Conservation (phyloP, 192 early-diverging fungal genomes). For the Coemansia asiatica region DNA sequence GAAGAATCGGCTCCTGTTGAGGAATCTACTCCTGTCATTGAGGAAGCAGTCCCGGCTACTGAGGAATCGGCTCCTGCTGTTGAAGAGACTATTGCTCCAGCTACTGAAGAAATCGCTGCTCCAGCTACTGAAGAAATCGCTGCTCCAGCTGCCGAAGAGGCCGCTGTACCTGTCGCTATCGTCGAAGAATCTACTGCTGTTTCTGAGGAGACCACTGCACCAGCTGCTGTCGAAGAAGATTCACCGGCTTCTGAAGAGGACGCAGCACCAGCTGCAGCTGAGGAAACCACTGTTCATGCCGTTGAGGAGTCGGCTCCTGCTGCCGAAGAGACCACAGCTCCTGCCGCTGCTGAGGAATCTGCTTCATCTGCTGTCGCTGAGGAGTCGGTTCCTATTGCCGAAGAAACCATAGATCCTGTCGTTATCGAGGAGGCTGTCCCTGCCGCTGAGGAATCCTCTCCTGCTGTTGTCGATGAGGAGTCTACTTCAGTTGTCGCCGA, state of each 20-base stretch:
- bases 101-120: no score
- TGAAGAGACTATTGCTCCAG: neutral
- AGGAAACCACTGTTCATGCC: neutral
- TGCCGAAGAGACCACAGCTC: neutral
- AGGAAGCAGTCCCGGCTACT: neutral
- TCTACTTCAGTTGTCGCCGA: neutral
- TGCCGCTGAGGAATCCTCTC: slow-evolving; percentile 7
- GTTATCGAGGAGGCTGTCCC: slow-evolving; percentile 12
- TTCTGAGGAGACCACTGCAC: neutral
- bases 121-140: neutral
- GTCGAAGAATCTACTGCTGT: neutral
- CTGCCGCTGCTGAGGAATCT: neutral
- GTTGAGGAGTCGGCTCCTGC: neutral
- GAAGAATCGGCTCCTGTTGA: neutral
- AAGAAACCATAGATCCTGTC: slow-evolving; percentile 1
- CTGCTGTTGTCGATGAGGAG: slow-evolving; percentile 4
- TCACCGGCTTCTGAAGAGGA: neutral
- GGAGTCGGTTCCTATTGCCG: slow-evolving; percentile 3
- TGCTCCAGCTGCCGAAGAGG: neutral
- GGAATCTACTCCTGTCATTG: neutral
- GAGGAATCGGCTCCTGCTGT: neutral
- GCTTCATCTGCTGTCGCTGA: neutral
- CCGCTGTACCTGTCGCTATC: slow-evolving; percentile 12
- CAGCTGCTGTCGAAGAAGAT: slow-evolving; percentile 5
- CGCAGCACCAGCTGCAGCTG: slow-evolving; percentile 7